These are phyloP conservation scores for Ogataea nonfermentans DNA, from an alignment of 805 yeast species.

Conservation along the genomic window DNA sequence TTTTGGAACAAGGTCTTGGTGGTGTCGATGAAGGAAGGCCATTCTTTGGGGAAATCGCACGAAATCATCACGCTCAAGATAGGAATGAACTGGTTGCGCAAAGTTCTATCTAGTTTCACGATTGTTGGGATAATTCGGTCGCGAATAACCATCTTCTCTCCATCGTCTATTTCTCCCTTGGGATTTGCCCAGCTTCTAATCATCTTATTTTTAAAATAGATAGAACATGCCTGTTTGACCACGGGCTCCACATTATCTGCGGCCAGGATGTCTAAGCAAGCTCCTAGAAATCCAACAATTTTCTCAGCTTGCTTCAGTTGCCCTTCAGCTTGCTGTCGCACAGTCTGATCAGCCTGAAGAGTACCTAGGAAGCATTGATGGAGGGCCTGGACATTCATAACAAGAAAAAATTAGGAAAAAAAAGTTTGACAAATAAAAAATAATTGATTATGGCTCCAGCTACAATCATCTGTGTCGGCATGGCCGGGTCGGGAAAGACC, in stretches of 20 bases:
- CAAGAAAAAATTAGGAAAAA: not conserved
- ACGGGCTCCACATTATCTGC: slow-evolving; percentile 50
- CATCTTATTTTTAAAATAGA: slow-evolving; percentile 79
- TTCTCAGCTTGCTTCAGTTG: slow-evolving; percentile 57
- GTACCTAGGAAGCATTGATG: slow-evolving; percentile 81
- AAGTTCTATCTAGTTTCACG: slow-evolving; percentile 42
- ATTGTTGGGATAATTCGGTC: slow-evolving; percentile 67
- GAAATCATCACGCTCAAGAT: slow-evolving; percentile 52
- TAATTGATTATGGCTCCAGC: slow-evolving; percentile 32
- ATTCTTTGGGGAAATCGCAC: slow-evolving; percentile 38
- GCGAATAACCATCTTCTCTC: slow-evolving; percentile 72
- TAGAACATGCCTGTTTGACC: slow-evolving; percentile 76
- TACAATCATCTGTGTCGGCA: slow-evolving; percentile 40
- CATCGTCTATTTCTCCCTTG: slow-evolving; percentile 48
- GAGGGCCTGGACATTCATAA: slow-evolving; percentile 69
- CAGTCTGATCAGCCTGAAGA: slow-evolving; percentile 58
- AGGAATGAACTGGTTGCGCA: slow-evolving; percentile 48
- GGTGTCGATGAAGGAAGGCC: slow-evolving; percentile 56
- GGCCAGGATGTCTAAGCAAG: slow-evolving; percentile 73
- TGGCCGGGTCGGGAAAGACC: slow-evolving; percentile 86
- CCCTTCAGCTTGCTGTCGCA: slow-evolving; percentile 67
- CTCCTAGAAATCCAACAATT: slow-evolving; percentile 73
- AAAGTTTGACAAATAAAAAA: slow-evolving; percentile 2
- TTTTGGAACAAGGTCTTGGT: slow-evolving; percentile 46
- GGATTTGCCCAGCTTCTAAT: slow-evolving; percentile 58